These are phyloP conservation scores for Colletotrichum echinochloae DNA, from an alignment of 2,329 filamentous ascomycete genomes.

Conservation along the genomic window DNA sequence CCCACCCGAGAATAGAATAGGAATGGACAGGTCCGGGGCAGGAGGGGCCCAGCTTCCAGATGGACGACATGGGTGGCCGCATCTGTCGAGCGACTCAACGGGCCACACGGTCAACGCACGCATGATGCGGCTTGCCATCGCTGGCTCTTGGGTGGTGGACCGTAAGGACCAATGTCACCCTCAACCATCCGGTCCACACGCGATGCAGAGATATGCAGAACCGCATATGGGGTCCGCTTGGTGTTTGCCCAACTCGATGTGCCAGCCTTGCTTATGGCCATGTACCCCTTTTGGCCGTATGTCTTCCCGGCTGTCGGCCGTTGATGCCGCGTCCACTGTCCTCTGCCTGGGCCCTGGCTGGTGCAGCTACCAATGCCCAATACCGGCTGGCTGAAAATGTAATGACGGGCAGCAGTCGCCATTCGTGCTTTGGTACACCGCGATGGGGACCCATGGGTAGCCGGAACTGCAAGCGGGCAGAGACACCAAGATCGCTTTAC, in stretches of 20 bases:
- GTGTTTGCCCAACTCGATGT: conserved; percentile 32
- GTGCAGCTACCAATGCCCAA: conserved; percentile 25
- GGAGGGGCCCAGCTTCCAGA: conserved; percentile 33
- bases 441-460: conserved; percentile 14
- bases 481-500: conserved; percentile 5
- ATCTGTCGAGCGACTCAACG: conserved; percentile 49
- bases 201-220: conserved; percentile 42
- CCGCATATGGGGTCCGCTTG: conserved; percentile 15
- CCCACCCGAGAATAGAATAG: conserved; percentile 42
- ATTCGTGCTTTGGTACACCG: conserved; percentile 15
- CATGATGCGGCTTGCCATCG: conserved; percentile 40
- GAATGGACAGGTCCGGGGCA: conserved; percentile 26
- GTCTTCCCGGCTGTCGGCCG: conserved; percentile 33
- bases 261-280: conserved; percentile 29
- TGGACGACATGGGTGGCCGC: conserved; percentile 45
- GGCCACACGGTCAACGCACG: conserved; percentile 49
- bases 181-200: conserved; percentile 42
- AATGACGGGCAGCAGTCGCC: conserved; percentile 4
- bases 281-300: conserved; percentile 17
- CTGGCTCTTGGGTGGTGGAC: conserved; percentile 27
- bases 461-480: conserved; percentile 25
- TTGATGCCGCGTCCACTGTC: conserved; percentile 26
- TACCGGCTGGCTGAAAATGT: conserved; percentile 9
- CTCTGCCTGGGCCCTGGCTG: conserved; percentile 17
- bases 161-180: conserved; percentile 34